Conservation (phyloP, 2,329 filamentous ascomycete species). For the Cyanodermella asteris region DNA sequence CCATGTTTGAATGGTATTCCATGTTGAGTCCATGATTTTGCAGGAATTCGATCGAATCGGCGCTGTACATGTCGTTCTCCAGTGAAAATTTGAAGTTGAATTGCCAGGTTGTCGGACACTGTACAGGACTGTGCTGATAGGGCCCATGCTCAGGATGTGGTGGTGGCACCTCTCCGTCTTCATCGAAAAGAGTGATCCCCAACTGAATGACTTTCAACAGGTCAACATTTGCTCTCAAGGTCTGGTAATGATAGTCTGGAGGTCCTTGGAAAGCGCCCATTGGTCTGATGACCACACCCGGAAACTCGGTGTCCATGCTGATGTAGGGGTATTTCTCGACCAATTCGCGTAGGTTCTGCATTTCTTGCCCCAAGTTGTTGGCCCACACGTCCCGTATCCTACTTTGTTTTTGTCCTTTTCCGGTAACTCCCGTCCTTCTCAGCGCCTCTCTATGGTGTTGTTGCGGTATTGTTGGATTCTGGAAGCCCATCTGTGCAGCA, state of each 20-base stretch:
- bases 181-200: slow-evolving; percentile 78
- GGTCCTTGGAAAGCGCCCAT: slow-evolving; percentile 90
- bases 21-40: slow-evolving; percentile 90
- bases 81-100: slow-evolving; percentile 98
- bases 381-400: slow-evolving; percentile 94
- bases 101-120: slow-evolving; percentile 80
- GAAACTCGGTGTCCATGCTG: slow-evolving; percentile 98
- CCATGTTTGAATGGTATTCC: slow-evolving; percentile 56
- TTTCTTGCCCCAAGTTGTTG: slow-evolving; percentile 75
- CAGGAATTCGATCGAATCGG: slow-evolving; percentile 80
- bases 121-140: slow-evolving; percentile 29
- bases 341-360: slow-evolving; percentile 60
- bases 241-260: slow-evolving; percentile 97
- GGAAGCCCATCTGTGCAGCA: slow-evolving; percentile 71
- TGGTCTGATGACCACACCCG: slow-evolving; percentile 85
- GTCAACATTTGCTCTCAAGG: slow-evolving; percentile 88
- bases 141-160: slow-evolving; percentile 29
- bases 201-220: slow-evolving; percentile 95
- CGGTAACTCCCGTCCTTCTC: slow-evolving; percentile 30
- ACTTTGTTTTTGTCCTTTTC: slow-evolving; percentile 38
- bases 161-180: slow-evolving; percentile 70
- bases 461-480: slow-evolving; percentile 47
- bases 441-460: slow-evolving; percentile 31
- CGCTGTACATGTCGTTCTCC: slow-evolving; percentile 92
- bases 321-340: slow-evolving; percentile 88